These are phyloP conservation scores for Datura wrightii DNA, from an alignment of 257 asterid genomes.

Conservation along the genomic window DNA sequence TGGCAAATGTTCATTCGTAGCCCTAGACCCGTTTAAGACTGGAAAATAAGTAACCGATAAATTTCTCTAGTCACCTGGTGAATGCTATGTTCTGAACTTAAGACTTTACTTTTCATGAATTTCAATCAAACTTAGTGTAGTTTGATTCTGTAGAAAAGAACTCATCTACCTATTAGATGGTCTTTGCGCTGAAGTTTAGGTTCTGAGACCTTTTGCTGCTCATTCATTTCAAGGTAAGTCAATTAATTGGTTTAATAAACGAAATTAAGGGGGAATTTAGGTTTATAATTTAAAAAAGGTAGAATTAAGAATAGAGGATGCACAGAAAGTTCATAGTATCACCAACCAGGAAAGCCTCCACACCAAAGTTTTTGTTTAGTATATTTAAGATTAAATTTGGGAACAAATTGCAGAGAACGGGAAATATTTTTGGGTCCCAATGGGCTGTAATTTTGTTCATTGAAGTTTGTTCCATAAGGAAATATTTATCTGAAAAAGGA, in stretches of 20 bases:
- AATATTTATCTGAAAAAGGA: neutral
- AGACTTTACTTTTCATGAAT: neutral
- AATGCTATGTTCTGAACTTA: neutral
- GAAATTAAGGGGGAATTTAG: neutral
- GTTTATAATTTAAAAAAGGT: neutral
- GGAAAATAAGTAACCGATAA: neutral
- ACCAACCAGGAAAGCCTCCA: constrained; percentile 17
- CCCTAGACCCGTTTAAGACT: neutral
- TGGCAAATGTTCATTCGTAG: neutral
- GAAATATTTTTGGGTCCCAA: neutral
- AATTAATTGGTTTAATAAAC: neutral
- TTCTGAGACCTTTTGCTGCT: neutral
- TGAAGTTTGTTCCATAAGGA: neutral
- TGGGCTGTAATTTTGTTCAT: neutral
- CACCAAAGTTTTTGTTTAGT: neutral
- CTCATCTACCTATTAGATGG: neutral
- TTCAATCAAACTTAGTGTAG: neutral
- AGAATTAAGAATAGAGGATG: neutral
- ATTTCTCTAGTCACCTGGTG: neutral
- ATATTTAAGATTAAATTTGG: constrained; percentile 1
- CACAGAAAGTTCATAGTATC: neutral
- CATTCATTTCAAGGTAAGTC: neutral
- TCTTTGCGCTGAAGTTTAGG: neutral
- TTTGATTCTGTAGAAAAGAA: constrained; percentile 2
- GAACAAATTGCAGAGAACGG: neutral